Evolutionary conservation across 1,139 yeast species (phyloP).

Genomic region (Diutina pseudorugosa): DNA sequence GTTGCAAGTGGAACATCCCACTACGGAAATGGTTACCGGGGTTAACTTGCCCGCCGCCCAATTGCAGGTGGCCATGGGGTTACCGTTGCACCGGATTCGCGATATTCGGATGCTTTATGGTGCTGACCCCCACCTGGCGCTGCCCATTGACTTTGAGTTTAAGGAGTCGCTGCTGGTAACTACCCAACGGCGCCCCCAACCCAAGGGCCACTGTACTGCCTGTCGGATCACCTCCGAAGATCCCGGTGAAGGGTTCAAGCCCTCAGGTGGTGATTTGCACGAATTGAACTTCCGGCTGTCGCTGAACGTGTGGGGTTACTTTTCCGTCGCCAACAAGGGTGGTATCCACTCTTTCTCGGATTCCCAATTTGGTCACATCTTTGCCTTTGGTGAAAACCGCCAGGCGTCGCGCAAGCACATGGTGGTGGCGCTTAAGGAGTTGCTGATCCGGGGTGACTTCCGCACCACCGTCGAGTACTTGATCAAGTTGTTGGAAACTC

Average conservation of each 20-base stretch:
- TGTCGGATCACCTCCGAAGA: conserved; percentile 98
- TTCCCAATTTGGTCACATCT: conserved; percentile 96
- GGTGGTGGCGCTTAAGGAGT: conserved; percentile 96
- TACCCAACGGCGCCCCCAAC: conserved; percentile 75
- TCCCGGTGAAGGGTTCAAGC: conserved; percentile 98
- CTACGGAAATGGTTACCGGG: conserved; percentile 98
- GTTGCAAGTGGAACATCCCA: conserved; percentile 98
- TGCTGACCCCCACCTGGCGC: conserved; percentile 85
- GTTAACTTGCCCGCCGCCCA: conserved; percentile 94
- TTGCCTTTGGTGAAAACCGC: conserved; percentile 97
- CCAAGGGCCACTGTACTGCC: conserved; percentile 97
- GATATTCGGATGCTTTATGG: conserved; percentile 87
- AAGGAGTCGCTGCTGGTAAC: conserved; percentile 44
- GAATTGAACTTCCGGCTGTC: conserved; percentile 94
- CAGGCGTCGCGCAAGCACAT: conserved; percentile 95
- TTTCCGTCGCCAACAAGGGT: conserved; percentile 92
- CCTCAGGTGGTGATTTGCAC: conserved; percentile 92
- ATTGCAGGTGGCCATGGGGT: conserved; percentile 95
- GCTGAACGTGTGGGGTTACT: conserved; percentile 98
- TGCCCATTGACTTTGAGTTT: conserved; percentile 67
- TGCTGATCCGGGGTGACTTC: conserved; percentile 95
- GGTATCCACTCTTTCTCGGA: conserved; percentile 96
- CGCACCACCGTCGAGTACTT: conserved; percentile 87
- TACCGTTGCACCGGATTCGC: conserved; percentile 87
- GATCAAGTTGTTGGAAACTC: conserved; percentile 88